These are phyloP conservation scores for Colletotrichum acutatum DNA, from an alignment of 2,329 filamentous ascomycete species.

Conservation along the genomic window DNA sequence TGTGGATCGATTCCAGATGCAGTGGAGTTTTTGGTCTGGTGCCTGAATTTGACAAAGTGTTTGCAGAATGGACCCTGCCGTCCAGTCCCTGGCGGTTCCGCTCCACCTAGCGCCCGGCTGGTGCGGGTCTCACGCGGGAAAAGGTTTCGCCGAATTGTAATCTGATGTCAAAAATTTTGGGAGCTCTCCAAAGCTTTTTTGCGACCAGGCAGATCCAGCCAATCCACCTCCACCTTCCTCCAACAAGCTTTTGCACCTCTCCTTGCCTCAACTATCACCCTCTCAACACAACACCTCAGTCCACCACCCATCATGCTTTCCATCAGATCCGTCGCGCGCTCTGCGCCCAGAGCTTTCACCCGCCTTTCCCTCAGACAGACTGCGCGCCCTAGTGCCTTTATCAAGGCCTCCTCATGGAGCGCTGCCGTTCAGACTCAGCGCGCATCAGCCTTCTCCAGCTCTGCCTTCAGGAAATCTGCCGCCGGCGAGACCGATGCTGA, in stretches of 20 bases:
- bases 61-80: background rate
- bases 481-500: constrained; percentile 75
- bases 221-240: background rate
- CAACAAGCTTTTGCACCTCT: background rate
- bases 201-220: constrained; percentile 6
- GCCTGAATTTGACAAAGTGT: constrained; percentile 4
- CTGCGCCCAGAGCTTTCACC: constrained; percentile 72
- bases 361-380: constrained; percentile 66
- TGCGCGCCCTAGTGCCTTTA: constrained; percentile 59
- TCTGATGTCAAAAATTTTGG: constrained; percentile 33
- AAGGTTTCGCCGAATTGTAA: constrained; percentile 15
- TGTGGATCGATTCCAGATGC: constrained; percentile 6
- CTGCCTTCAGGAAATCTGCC: constrained; percentile 52
- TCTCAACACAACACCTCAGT: background rate
- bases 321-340: constrained; percentile 72
- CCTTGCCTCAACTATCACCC: constrained; percentile 1
- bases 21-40: constrained; percentile 21
- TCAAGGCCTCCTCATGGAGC: constrained; percentile 54
- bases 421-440: constrained; percentile 50
- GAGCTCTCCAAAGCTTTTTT: constrained; percentile 7
- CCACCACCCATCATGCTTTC: constrained; percentile 71
- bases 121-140: background rate
- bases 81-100: background rate
- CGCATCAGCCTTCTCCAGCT: constrained; percentile 61
- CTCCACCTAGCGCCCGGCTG: background rate